These are phyloP conservation scores for Pleurotus sapidus DNA, from an alignment of 768 basidiomycete species.

Conservation along the genomic window DNA sequence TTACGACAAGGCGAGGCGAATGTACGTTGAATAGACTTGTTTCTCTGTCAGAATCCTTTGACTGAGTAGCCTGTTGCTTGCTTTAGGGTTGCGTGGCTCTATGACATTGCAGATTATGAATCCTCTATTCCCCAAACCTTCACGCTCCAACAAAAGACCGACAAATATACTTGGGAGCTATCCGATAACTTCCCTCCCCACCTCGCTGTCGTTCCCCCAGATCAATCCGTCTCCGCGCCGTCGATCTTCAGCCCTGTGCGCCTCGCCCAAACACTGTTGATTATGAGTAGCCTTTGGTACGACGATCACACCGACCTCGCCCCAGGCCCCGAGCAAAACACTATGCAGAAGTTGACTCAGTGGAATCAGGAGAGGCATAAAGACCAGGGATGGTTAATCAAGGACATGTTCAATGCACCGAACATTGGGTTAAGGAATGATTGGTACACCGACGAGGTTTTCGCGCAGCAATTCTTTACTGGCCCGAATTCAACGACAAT, in stretches of 20 bases:
- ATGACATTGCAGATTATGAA: constrained; percentile 6
- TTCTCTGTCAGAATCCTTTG: too few species aligned
- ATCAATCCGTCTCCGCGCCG: not conserved
- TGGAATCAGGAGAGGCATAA: constrained; percentile 12
- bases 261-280: constrained; percentile 13
- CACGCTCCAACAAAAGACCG: constrained; percentile 5
- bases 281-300: constrained; percentile 1
- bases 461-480: constrained; percentile 26
- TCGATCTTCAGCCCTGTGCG: constrained; percentile 16
- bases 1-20: constrained; percentile 2
- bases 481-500: constrained; percentile 26
- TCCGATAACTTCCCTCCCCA: constrained; percentile 18
- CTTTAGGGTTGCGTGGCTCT: not conserved
- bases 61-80: too few species aligned
- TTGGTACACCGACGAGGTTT: constrained; percentile 29
- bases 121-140: constrained; percentile 9
- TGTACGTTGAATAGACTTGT: not conserved
- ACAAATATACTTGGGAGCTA: constrained; percentile 14
- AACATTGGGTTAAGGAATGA: constrained; percentile 26
- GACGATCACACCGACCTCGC: constrained; percentile 5
- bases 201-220: constrained; percentile 14
- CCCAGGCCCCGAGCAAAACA: constrained; percentile 5
- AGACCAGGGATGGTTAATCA: not conserved
- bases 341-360: constrained; percentile 16
- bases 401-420: constrained; percentile 19